Base-by-base conservation (phyloP, 192 early-diverging fungal genomes). In the Gaertneriomyces semiglobifer region DNA sequence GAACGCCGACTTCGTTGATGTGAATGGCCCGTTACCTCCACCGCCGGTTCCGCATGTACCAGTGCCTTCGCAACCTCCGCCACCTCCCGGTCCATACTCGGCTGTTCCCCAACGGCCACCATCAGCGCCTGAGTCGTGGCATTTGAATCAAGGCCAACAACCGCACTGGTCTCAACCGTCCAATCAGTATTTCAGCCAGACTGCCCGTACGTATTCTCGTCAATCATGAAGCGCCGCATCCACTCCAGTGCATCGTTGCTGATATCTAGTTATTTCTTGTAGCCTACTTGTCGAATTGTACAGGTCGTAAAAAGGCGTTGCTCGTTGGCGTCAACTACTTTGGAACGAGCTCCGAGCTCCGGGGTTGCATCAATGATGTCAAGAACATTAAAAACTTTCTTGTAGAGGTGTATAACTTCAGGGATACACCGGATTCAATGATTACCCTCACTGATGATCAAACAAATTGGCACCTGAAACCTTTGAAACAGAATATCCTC, bases 271-370 rank as follows among this genome's bases (percentile, higher is more conserved):
- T 16, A 59, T 12, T 12, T 44, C 45, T n/a, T 44, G 10, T 38
- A 64, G 62, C 46, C 16, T 65, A 69, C 55, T 51, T 75, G 6
- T 73, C 70, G 0, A 74, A 16, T 4, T 71, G 69, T 44, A 60
- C 59, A 4, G 76, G 76, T 11, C 61, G 58, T 48, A 74, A 72
- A 43, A 75, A 75, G 46, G 94, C 93, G 7, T 76, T 98, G 19
- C 81, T 98, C 45, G 88, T 98, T 63, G 95, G 95, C 19, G 93
- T 96, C 76, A 98, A 98, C 72, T 98, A 98, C 76, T 77, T 81
- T 53, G 79, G 81, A 25, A 77, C 82, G 52, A 73, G 74, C 60
- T 77, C 79, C 58, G 75, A 84, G 68, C 84, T 82, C 12, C 53
- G 41, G 52, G 77, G 78, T 5, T 82, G 81, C 69, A 72, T 72